phyloP scores from a whole-genome alignment of 2,329 filamentous ascomycete species.

The Pezicula radicicola region DNA sequence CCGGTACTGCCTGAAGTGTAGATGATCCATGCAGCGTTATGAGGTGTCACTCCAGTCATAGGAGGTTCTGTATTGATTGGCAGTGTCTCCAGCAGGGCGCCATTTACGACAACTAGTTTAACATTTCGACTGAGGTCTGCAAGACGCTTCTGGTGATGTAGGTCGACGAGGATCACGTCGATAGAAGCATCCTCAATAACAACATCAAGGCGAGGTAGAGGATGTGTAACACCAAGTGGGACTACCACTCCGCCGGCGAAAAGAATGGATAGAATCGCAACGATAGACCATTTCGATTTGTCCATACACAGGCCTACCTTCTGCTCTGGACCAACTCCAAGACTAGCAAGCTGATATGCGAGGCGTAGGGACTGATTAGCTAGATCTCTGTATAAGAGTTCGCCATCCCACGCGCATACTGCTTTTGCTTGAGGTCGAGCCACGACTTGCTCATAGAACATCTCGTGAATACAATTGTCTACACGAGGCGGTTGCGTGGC shows the following conservation, averaged over 20 bases:
- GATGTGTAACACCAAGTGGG: slow-evolving; percentile 12
- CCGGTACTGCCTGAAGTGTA: slow-evolving; percentile 15
- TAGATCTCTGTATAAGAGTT: slow-evolving; percentile 10
- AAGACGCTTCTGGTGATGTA: not conserved
- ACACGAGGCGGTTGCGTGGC: not conserved
- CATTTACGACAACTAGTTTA: not conserved
- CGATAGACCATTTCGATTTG: slow-evolving; percentile 22
- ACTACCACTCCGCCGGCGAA: slow-evolving; percentile 17
- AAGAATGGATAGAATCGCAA: slow-evolving; percentile 24
- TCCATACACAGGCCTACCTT: slow-evolving; percentile 15
- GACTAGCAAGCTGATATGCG: slow-evolving; percentile 2
- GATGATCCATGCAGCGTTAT: slow-evolving; percentile 11
- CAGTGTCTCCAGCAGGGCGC: not conserved
- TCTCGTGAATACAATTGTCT: slow-evolving; percentile 6
- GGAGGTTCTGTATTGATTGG: not conserved
- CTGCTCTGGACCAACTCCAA: slow-evolving; percentile 10
- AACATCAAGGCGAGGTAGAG: not conserved
- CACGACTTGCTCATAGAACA: slow-evolving; percentile 2
- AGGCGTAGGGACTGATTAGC: slow-evolving; percentile 2
- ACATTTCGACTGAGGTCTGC: not conserved
- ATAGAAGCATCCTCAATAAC: slow-evolving; percentile 2
- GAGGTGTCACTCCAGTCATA: not conserved
- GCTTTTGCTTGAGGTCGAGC: slow-evolving; percentile 5
- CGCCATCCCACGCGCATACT: slow-evolving; percentile 7
- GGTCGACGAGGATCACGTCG: not conserved